A percentile compares a stretch with the other conserved stretches of the same genome.
Conservation (phyloP, 1,284 basidiomycete species). For the Amylostereum chailletii region DNA sequence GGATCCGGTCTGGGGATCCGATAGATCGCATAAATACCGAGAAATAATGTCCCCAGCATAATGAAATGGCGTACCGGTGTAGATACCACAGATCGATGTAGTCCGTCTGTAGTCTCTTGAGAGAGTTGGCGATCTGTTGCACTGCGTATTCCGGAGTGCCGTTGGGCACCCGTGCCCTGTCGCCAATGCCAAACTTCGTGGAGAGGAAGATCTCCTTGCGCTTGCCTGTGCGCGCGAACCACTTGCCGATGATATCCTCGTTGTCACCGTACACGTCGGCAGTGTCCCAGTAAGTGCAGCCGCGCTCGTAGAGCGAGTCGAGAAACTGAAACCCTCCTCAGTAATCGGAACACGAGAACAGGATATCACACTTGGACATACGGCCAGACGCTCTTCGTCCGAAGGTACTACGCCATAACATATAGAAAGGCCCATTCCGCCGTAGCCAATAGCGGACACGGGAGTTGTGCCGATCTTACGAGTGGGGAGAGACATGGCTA, state of each 20-base stretch:
- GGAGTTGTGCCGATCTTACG: conserved; percentile 16
- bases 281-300: conserved; percentile 11
- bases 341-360: not conserved
- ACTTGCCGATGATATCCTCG: conserved; percentile 1
- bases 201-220: conserved; percentile 19
- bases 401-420: conserved; percentile 21
- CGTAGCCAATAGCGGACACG: conserved; percentile 26
- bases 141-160: not conserved
- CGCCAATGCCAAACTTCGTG: conserved; percentile 17
- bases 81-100: not conserved
- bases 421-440: conserved; percentile 24
- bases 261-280: conserved; percentile 13
- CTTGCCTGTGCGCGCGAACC: conserved; percentile 13
- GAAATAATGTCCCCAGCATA: not conserved
- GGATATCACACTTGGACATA: conserved; percentile 1
- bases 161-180: not conserved
- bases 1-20: conserved; percentile 7
- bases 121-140: not conserved
- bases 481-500: conserved; percentile 8
- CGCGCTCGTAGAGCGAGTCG: conserved; percentile 2
- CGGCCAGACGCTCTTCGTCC: conserved; percentile 27
- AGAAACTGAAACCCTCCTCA: not conserved
- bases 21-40: too few relatives aligned
- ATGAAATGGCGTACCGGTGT: not conserved
- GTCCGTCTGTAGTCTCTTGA: not conserved